Conservation (phyloP, 2,329 filamentous ascomycete species). For the Penicillium sp. region DNA sequence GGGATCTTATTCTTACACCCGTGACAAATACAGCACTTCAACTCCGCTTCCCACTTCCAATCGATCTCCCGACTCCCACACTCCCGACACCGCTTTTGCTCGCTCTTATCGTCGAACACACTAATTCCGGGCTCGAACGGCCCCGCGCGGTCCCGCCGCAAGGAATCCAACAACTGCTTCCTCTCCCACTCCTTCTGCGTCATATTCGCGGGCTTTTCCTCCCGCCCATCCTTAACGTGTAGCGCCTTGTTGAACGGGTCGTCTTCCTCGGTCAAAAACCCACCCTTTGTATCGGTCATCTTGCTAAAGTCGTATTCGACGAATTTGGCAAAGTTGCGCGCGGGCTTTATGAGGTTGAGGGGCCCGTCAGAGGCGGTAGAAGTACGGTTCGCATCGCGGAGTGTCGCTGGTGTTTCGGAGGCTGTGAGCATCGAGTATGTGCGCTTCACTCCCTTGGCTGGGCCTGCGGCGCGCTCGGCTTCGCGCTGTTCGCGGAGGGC, state of each 20-base stretch:
- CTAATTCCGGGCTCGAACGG: slow-evolving; percentile 91
- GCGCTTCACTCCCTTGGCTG: slow-evolving; percentile 69
- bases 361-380: slow-evolving; percentile 45
- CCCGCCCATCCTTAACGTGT: slow-evolving; percentile 57
- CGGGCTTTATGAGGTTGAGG: slow-evolving; percentile 67
- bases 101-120: slow-evolving; percentile 66
- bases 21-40: slow-evolving; percentile 75
- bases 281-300: slow-evolving; percentile 97
- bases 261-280: slow-evolving; percentile 88
- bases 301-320: slow-evolving; percentile 98
- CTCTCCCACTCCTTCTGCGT: slow-evolving; percentile 90
- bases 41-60: slow-evolving; percentile 90
- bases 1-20: slow-evolving; percentile 86
- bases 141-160: slow-evolving; percentile 75
- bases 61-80: slow-evolving; percentile 87
- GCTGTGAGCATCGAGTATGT: slow-evolving; percentile 66
- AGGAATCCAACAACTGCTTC: slow-evolving; percentile 72
- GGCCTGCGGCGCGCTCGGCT: slow-evolving; percentile 57
- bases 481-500: slow-evolving; percentile 77
- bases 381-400: slow-evolving; percentile 62
- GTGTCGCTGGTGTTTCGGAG: slow-evolving; percentile 59
- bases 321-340: slow-evolving; percentile 87
- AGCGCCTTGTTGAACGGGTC: slow-evolving; percentile 87
- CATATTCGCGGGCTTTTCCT: slow-evolving; percentile 82
- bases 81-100: slow-evolving; percentile 78